Conservation (phyloP, 2,329 filamentous ascomycete species). For the Ophiostoma piceae region DNA sequence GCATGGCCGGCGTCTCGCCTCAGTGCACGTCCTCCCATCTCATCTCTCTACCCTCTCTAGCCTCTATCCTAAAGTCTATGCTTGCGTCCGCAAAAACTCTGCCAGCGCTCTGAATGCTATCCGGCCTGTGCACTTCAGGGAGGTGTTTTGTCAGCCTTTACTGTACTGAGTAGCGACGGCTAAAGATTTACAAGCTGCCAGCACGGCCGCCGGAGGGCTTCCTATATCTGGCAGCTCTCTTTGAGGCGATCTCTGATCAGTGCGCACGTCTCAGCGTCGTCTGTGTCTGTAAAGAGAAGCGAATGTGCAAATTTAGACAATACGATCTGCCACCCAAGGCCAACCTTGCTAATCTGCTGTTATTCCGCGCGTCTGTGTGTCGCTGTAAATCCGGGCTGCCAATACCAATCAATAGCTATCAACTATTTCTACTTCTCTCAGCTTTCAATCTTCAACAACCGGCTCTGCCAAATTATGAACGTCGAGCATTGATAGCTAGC, state of each 20-base stretch:
- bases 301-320: not conserved
- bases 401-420: no score
- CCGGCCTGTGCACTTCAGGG: slow-evolving; percentile 1
- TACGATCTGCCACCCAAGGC: not conserved
- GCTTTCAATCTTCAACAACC: not conserved
- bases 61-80: not conserved
- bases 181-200: not conserved
- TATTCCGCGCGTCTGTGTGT: not conserved
- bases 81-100: not conserved
- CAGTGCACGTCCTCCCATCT: slow-evolving; percentile 7
- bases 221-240: not conserved
- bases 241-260: not conserved
- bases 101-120: not conserved
- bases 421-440: not conserved
- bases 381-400: not conserved
- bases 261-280: not conserved
- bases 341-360: not conserved
- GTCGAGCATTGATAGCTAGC: not conserved
- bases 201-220: not conserved
- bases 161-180: no score
- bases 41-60: not conserved
- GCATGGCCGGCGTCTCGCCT: slow-evolving; percentile 6
- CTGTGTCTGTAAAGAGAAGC: not conserved
- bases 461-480: not conserved
- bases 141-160: not conserved